These are phyloP conservation scores for Chloroidium sp. DNA, from an alignment of 163 green algal genomes.

Conservation along the genomic window DNA sequence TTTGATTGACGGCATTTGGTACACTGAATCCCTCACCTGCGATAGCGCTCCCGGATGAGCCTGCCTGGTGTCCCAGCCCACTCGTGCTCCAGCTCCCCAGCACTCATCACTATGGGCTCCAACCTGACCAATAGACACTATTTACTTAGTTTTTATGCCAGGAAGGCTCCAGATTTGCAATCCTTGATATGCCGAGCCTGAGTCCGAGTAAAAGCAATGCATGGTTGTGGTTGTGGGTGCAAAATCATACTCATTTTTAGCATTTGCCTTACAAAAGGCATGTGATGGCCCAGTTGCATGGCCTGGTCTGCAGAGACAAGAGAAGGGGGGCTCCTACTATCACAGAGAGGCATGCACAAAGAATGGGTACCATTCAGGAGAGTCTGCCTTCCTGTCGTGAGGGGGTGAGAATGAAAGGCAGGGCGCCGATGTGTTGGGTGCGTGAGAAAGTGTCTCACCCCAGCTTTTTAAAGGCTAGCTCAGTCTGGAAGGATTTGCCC, in stretches of 20 bases:
- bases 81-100: slow-evolving; percentile 90
- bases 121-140: slow-evolving; percentile 29
- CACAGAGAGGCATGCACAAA: background rate
- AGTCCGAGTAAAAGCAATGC: no score
- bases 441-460: slow-evolving; percentile 32
- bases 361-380: background rate
- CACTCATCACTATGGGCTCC: slow-evolving; percentile 81
- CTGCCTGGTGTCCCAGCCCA: slow-evolving; percentile 75
- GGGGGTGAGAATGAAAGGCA: no score
- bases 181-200: no score
- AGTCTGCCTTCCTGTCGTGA: background rate
- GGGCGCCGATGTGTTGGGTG: no score
- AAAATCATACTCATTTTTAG: no score
- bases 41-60: background rate
- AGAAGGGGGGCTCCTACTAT: background rate
- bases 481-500: slow-evolving; percentile 96
- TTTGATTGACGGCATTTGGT: no score
- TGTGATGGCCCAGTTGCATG: no score
- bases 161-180: no score
- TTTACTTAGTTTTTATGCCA: no score
- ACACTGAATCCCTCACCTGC: no score
- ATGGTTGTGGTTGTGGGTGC: no score
- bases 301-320: background rate
- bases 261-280: no score
- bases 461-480: slow-evolving; percentile 94